Percentiles rank a stretch among this genome's conserved stretches.
These are phyloP conservation scores for Eucalyptus tenuipes DNA, from an alignment of 345 rosid genomes.

Conservation along the genomic window DNA sequence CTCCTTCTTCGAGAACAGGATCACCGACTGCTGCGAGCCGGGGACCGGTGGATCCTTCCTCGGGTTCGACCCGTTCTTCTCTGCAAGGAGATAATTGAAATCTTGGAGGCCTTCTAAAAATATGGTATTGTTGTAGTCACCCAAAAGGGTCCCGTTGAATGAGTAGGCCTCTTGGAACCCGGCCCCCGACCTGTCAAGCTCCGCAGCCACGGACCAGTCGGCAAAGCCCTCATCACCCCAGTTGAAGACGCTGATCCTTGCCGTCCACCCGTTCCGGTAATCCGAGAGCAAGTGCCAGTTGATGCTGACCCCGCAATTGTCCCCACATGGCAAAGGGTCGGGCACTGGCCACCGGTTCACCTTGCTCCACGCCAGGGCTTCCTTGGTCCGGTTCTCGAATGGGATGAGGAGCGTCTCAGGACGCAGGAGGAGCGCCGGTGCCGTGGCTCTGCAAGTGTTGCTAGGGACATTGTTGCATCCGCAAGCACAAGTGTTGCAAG, in stretches of 20 bases:
- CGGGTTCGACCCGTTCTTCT: slow-evolving; percentile 14
- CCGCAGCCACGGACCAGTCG: slow-evolving; percentile 27
- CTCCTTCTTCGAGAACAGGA: slow-evolving; percentile 19
- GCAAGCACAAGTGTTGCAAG: slow-evolving; percentile 47
- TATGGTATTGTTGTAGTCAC: slow-evolving; percentile 4
- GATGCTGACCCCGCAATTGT: slow-evolving; percentile 28
- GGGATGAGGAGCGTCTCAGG: slow-evolving; percentile 24
- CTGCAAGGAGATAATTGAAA: slow-evolving; percentile 22
- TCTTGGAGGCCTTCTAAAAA: slow-evolving; percentile 13
- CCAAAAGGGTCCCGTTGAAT: slow-evolving; percentile 16
- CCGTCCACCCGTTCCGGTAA: slow-evolving; percentile 19
- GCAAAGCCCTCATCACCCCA: slow-evolving; percentile 12
- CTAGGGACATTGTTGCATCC: slow-evolving; percentile 16
- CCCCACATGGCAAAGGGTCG: slow-evolving; percentile 23
- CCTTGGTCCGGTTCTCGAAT: slow-evolving; percentile 23
- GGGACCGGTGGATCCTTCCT: slow-evolving; percentile 31
- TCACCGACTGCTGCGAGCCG: slow-evolving; percentile 32
- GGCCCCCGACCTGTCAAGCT: slow-evolving; percentile 2
- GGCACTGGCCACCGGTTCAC: slow-evolving; percentile 3
- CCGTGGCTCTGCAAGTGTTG: slow-evolving; percentile 15
- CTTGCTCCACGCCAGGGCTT: slow-evolving; percentile 22
- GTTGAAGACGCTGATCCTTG: slow-evolving; percentile 27
- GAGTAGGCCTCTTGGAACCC: slow-evolving; percentile 30
- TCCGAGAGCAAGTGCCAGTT: slow-evolving; percentile 32
- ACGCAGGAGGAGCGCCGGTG: slow-evolving; percentile 25